Evolutionary conservation across 106 monocot species (phyloP).

Genomic region (Acorus calamus): DNA sequence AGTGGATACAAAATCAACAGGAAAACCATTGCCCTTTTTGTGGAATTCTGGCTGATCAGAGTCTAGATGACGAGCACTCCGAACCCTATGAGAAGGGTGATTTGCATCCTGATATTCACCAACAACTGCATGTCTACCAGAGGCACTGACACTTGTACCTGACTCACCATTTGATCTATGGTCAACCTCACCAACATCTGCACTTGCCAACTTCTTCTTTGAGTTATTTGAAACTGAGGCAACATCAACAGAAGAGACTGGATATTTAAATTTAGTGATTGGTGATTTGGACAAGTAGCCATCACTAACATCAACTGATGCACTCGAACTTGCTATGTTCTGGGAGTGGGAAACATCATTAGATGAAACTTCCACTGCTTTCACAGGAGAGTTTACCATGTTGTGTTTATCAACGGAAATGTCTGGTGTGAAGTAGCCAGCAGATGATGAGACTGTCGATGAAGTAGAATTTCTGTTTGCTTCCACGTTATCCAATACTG

Average conservation of each 20-base stretch:
- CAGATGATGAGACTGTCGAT: background rate
- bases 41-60: background rate
- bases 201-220: constrained; percentile 10
- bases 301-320: background rate
- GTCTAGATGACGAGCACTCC: background rate
- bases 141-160: background rate
- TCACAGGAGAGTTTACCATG: background rate
- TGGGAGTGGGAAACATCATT: too few species aligned
- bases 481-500: constrained; percentile 9
- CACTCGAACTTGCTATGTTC: too few species aligned
- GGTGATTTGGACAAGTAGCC: constrained; percentile 4
- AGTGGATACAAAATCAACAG: background rate
- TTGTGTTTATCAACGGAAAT: constrained; percentile 13
- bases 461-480: constrained; percentile 23
- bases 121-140: background rate
- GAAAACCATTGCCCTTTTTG: background rate
- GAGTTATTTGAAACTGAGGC: constrained; percentile 11
- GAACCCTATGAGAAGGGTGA: background rate
- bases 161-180: background rate
- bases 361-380: constrained; percentile 2
- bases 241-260: constrained; percentile 5
- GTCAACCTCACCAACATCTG: constrained; percentile 6
- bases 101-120: constrained; percentile 1
- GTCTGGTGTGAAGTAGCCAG: constrained; percentile 2
- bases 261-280: background rate